Conservation (phyloP, 306 rosid genomes). For the Sechiopsis laciniata region DNA sequence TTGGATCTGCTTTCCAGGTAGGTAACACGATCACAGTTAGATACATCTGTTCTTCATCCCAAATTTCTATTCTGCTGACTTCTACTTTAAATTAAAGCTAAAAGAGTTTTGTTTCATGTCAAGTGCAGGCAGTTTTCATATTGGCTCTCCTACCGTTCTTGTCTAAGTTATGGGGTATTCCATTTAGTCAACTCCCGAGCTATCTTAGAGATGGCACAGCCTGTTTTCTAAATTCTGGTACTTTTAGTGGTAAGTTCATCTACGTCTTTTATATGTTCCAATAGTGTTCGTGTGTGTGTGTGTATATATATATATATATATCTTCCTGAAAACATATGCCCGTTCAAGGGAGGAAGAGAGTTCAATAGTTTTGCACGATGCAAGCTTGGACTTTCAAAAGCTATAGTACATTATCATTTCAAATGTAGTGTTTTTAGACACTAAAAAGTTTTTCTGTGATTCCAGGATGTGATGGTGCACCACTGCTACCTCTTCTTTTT, state of each 20-base stretch:
- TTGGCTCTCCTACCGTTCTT: constrained; percentile 68
- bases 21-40: constrained; percentile 25
- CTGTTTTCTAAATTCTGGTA: constrained; percentile 69
- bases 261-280: not conserved
- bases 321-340: not conserved
- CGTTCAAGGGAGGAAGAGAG: not conserved
- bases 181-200: constrained; percentile 70
- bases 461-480: constrained; percentile 54
- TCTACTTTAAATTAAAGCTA: constrained; percentile 19
- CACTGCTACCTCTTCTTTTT: constrained; percentile 43
- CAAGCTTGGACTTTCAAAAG: not conserved
- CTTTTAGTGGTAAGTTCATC: constrained; percentile 52
- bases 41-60: not conserved
- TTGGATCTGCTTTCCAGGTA: constrained; percentile 89
- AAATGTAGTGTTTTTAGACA: constrained; percentile 4
- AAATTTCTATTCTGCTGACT: not conserved
- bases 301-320: not conserved
- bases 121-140: constrained; percentile 73
- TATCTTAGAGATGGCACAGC: constrained; percentile 85
- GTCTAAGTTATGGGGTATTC: constrained; percentile 85
- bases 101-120: constrained; percentile 20
- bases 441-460: constrained; percentile 19
- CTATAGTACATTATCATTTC: not conserved
- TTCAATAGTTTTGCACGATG: not conserved
- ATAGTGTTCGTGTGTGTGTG: too few species aligned